Conservation (phyloP, 768 basidiomycete species). For the Mycena galericulata region DNA sequence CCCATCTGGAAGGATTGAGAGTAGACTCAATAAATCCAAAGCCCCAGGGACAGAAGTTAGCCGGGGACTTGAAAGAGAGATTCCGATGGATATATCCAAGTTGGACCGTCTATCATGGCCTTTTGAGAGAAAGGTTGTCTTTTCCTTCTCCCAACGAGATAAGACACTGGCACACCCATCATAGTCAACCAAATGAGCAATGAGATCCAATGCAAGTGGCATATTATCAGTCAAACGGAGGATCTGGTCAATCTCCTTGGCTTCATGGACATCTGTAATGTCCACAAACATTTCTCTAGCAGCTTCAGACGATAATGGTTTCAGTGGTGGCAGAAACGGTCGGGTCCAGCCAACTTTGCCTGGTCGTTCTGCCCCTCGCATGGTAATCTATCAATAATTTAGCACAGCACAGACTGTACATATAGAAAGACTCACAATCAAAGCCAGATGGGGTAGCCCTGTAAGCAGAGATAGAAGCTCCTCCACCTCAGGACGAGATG, state of each 20-base stretch:
- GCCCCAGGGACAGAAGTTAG: not conserved
- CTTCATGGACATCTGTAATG: not conserved
- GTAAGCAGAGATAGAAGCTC: not conserved
- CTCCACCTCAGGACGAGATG: not conserved
- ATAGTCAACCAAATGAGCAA: not conserved
- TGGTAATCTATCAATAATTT: not conserved
- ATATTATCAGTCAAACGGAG: not conserved
- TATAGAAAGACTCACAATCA: not conserved
- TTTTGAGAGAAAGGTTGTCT: not conserved
- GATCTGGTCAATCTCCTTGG: not conserved
- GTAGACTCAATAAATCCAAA: not conserved
- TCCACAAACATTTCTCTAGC: not conserved
- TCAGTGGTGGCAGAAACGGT: not conserved
- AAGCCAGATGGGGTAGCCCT: not conserved
- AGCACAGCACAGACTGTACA: not conserved
- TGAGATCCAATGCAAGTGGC: not conserved
- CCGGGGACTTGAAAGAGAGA: not conserved
- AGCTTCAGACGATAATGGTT: not conserved
- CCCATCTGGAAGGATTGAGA: not conserved
- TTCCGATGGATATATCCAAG: not conserved
- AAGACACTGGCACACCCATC: not conserved
- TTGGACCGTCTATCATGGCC: not conserved
- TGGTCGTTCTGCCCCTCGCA: not conserved
- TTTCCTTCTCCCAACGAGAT: not conserved
- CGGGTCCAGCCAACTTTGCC: not conserved